These are phyloP conservation scores for Termitomyces sp. DNA, from an alignment of 768 basidiomycete species.

Conservation along the genomic window DNA sequence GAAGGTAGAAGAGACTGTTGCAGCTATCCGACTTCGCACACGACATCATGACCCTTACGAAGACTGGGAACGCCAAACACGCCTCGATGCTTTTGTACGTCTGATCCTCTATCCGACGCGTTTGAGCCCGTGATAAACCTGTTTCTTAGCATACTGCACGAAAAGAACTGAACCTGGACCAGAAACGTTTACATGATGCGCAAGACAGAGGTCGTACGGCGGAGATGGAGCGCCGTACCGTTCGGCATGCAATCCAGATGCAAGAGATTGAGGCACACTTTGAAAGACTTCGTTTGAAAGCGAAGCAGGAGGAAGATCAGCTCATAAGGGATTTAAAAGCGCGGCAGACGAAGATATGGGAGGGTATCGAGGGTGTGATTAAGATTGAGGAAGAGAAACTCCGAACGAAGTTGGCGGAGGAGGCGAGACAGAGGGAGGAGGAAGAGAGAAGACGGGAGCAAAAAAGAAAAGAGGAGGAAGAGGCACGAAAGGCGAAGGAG, in stretches of 20 bases:
- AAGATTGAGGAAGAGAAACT: conserved; percentile 57
- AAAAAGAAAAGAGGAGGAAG: conserved; percentile 41
- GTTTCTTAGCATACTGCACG: conserved; percentile 36
- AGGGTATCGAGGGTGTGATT: conserved; percentile 59
- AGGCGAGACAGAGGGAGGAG: conserved; percentile 44
- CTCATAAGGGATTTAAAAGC: conserved; percentile 43
- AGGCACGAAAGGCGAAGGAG: conserved; percentile 32
- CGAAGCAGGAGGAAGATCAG: conserved; percentile 39
- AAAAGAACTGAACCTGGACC: conserved; percentile 29
- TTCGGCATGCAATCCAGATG: conserved; percentile 42
- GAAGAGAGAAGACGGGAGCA: conserved; percentile 41
- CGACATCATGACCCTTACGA: conserved; percentile 52
- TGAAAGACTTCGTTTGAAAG: conserved; percentile 32
- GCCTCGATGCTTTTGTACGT: conserved; percentile 47
- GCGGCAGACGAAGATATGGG: conserved; percentile 48
- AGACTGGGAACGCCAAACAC: conserved; percentile 49
- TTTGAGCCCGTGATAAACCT: not conserved
- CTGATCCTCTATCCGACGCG: not conserved
- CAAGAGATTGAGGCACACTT: conserved; percentile 46
- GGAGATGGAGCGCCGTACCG: conserved; percentile 29
- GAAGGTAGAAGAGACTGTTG: conserved; percentile 42
- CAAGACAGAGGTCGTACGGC: conserved; percentile 35
- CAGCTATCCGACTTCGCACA: conserved; percentile 45
- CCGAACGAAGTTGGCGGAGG: conserved; percentile 46
- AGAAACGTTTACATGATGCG: conserved; percentile 31